Conservation (phyloP, 2,329 filamentous ascomycete genomes). For the Fusarium agapanthi region DNA sequence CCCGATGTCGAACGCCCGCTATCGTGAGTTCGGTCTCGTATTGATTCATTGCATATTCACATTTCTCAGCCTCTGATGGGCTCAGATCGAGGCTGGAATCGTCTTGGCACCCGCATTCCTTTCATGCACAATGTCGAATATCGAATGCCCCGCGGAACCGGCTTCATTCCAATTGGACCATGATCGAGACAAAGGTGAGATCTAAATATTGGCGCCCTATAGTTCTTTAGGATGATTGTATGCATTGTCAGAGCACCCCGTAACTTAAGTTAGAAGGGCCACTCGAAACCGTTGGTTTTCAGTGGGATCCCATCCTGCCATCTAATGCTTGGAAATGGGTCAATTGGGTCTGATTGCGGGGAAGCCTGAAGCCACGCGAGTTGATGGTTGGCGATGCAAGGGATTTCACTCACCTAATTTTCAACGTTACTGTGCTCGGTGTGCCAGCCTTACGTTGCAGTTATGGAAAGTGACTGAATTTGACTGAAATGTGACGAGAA, state of each 20-base stretch:
- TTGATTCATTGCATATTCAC: not conserved
- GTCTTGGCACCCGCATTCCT: conserved; percentile 23
- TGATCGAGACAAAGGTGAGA: conserved; percentile 19
- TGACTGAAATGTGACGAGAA: conserved; percentile 13
- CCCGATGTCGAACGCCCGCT: conserved; percentile 2
- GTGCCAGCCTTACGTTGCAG: not conserved
- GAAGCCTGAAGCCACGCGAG: conserved; percentile 26
- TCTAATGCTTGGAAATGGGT: not conserved
- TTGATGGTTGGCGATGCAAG: conserved; percentile 12
- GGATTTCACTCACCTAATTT: conserved; percentile 5
- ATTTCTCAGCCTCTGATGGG: conserved; percentile 11
- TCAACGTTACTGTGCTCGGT: conserved; percentile 2
- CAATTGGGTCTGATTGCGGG: conserved; percentile 7
- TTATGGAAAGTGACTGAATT: not conserved
- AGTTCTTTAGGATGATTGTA: not conserved
- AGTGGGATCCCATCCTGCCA: not conserved
- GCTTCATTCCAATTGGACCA: conserved; percentile 36
- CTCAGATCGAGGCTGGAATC: conserved; percentile 16
- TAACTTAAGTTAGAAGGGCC: not conserved
- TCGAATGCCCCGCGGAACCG: conserved; percentile 29
- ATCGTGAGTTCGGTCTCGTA: not conserved
- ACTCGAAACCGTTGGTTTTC: not conserved
- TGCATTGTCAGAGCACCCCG: not conserved
- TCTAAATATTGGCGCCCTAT: conserved; percentile 4
- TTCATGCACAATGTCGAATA: conserved; percentile 31